These are phyloP conservation scores for Helichrysum umbraculigerum DNA, from an alignment of 129 eudicot species.

Conservation along the genomic window DNA sequence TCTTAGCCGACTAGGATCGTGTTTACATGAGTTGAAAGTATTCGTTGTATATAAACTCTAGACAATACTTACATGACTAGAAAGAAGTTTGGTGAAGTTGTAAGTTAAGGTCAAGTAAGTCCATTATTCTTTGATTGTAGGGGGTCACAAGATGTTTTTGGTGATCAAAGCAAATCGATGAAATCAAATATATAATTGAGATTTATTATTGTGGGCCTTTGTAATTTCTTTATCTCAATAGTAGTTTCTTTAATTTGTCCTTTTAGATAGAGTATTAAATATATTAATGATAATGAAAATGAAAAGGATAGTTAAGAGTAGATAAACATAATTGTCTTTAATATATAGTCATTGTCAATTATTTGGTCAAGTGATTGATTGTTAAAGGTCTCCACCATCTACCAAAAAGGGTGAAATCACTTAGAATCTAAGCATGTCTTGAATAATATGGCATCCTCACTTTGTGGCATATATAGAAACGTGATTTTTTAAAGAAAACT, in stretches of 20 bases:
- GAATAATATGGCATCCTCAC: constrained; percentile 14
- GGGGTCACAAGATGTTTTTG: too few species aligned
- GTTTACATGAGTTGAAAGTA: too few species aligned
- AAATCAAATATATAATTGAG: too few species aligned
- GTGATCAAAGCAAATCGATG: too few species aligned
- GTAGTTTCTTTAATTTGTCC: background rate
- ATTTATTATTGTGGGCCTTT: too few species aligned
- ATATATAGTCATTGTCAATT: constrained; percentile 28
- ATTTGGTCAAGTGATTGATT: constrained; percentile 30
- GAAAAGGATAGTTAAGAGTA: background rate
- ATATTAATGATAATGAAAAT: constrained; percentile 20
- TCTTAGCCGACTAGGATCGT: too few species aligned
- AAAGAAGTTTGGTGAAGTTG: too few species aligned
- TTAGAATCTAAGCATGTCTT: constrained; percentile 35
- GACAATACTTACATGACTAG: too few species aligned
- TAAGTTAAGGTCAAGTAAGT: too few species aligned
- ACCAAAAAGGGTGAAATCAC: constrained; percentile 30
- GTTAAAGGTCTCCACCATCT: constrained; percentile 32
- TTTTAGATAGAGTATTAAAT: background rate
- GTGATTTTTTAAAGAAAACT: background rate
- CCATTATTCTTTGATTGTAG: too few species aligned
- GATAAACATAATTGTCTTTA: constrained; percentile 8
- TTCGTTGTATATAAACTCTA: too few species aligned
- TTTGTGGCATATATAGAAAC: constrained; percentile 7
- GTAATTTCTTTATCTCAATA: background rate